phyloP scores from a whole-genome alignment of 495 filamentous ascomycete species.

The Penicillium fimorum region DNA sequence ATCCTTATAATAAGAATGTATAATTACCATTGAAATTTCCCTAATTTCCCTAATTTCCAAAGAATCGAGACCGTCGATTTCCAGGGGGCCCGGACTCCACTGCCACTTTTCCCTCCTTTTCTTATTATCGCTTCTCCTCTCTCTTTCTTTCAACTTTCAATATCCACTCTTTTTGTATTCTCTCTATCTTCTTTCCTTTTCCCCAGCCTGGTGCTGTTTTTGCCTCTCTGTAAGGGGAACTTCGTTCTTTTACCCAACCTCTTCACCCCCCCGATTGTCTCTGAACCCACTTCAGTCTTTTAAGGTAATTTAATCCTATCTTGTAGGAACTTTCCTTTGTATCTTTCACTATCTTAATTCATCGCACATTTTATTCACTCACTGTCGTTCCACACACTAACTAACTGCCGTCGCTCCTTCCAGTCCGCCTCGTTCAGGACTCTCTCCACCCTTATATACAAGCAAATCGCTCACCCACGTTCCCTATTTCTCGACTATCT shows the following conservation, averaged over 20 bases:
- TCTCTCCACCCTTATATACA: constrained; percentile 1
- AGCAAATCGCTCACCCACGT: background rate
- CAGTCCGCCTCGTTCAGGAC: constrained; percentile 5
- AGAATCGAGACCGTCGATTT: constrained; percentile 7
- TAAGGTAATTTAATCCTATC: constrained; percentile 8
- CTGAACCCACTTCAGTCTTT: constrained; percentile 13
- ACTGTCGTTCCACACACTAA: constrained; percentile 1
- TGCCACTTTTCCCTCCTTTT: constrained; percentile 15
- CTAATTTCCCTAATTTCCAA: constrained; percentile 2
- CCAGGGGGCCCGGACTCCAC: constrained; percentile 10
- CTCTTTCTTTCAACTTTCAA: constrained; percentile 25
- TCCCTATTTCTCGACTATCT: background rate
- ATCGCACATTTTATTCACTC: background rate
- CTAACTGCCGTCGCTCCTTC: constrained; percentile 8
- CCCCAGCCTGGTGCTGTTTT: constrained; percentile 42
- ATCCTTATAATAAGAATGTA: too few species aligned
- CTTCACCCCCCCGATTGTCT: constrained; percentile 13
- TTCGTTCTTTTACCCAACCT: constrained; percentile 16
- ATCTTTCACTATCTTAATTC: background rate
- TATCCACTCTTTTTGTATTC: constrained; percentile 10
- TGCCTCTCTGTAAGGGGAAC: constrained; percentile 27
- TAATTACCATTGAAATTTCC: too few species aligned
- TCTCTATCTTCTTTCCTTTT: constrained; percentile 6
- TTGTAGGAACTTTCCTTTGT: background rate
- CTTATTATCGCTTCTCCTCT: constrained; percentile 13